Conservation (phyloP, 306 rosid genomes). For the Citrullus colocynthis region DNA sequence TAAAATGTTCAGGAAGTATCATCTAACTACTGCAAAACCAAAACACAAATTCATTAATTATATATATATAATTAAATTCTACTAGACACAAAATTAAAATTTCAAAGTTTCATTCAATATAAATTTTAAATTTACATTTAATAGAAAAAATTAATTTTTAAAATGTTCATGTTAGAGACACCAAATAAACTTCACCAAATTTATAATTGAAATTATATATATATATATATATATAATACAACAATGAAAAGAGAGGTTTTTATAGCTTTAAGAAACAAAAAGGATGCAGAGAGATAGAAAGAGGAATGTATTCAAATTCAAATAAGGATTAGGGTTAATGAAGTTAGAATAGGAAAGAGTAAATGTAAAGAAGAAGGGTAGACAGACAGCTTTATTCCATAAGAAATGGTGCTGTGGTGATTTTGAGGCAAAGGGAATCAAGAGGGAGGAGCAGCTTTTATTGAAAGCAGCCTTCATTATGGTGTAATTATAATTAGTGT, state of each 20-base stretch:
- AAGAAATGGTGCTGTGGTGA: slow-evolving; percentile 35
- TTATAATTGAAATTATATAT: too few species aligned
- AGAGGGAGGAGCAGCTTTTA: slow-evolving; percentile 5
- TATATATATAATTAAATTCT: not conserved
- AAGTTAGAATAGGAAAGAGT: not conserved
- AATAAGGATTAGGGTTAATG: not conserved
- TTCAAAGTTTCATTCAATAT: too few species aligned
- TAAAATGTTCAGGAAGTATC: not conserved
- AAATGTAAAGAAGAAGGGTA: slow-evolving; percentile 14
- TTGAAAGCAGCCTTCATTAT: slow-evolving; percentile 62
- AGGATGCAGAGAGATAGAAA: not conserved
- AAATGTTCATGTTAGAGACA: too few species aligned
- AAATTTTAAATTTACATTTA: not conserved
- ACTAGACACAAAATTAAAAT: too few species aligned
- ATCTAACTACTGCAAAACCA: not conserved
- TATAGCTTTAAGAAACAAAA: not conserved
- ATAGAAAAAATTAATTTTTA: too few species aligned
- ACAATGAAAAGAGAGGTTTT: not conserved
- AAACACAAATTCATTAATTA: not conserved
- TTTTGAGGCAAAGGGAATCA: slow-evolving; percentile 83
- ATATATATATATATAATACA: not conserved
- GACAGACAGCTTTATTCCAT: slow-evolving; percentile 34
- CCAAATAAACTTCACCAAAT: too few species aligned
- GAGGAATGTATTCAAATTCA: not conserved
- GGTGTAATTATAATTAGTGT: slow-evolving; percentile 78